Evolutionary conservation across 441 rosid species (phyloP).

Genomic region (Populus tomentosa): DNA sequence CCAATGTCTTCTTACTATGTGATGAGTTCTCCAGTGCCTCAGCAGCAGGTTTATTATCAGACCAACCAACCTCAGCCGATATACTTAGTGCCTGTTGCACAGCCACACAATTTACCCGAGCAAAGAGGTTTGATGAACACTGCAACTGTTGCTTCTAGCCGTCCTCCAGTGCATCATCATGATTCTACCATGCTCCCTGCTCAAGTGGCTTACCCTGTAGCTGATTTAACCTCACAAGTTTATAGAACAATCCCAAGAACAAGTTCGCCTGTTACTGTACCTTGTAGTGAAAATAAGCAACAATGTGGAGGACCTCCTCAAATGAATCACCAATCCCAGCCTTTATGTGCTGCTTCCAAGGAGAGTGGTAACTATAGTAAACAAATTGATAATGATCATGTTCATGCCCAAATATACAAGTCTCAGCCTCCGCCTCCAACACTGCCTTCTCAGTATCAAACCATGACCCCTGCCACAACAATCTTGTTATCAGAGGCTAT

Average conservation of each 20-base stretch:
- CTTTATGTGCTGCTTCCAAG: conserved; percentile 24
- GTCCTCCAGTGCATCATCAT: conserved; percentile 28
- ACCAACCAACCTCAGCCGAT: conserved; percentile 42
- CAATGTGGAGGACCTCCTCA: conserved; percentile 25
- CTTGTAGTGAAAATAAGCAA: conserved; percentile 21
- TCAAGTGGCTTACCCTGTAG: conserved; percentile 29
- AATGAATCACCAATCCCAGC: conserved; percentile 32
- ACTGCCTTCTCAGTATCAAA: conserved; percentile 45
- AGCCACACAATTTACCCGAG: conserved; percentile 31
- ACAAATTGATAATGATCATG: conserved; percentile 49
- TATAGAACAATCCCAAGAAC: conserved; percentile 22
- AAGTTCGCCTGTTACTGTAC: conserved; percentile 15
- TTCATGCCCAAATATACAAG: conserved; percentile 62
- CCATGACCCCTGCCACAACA: conserved; percentile 37
- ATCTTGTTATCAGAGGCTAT: conserved; percentile 41
- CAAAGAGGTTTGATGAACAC: conserved; percentile 30
- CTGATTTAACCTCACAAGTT: conserved; percentile 38
- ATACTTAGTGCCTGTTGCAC: conserved; percentile 41
- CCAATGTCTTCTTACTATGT: conserved; percentile 38
- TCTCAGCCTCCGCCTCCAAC: conserved; percentile 71
- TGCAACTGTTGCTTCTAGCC: conserved; percentile 9
- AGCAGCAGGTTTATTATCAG: conserved; percentile 41
- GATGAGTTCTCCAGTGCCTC: conserved; percentile 29
- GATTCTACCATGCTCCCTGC: conserved; percentile 19
- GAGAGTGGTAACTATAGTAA: conserved; percentile 27